Evolutionary conservation across 2,329 filamentous ascomycete genomes (phyloP), one percentile per base, ranked within the genome.

Genomic region (Fusarium dimerum): DNA sequence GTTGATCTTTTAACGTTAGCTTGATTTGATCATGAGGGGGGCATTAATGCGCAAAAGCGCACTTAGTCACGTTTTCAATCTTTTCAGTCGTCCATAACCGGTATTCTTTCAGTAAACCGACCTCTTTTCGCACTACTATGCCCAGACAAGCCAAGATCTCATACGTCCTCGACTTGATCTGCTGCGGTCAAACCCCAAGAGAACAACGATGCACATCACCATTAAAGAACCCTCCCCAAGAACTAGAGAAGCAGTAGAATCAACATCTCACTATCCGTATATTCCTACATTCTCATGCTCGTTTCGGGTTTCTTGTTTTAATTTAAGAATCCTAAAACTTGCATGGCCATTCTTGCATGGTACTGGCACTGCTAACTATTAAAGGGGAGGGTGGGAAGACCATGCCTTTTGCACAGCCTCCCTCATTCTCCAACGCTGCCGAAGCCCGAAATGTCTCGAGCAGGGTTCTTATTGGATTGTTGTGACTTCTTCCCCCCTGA

Each of bases 381-480:
- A 26, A 26, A 26, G 7, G 7, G 20, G 20, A 7, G 20, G 20
- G 20, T 26, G 20, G 20, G 20, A 26, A 26, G 7, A 4, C 20
- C 20, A 26, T 43, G 57, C 56, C 54, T 51, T 57, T 60, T 60
- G 57, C 57, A 60, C 57, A 55, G 57, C 57, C 57, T 54, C 55
- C 57, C 47, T 43, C 45, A 38, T 45, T 48, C 54, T 57, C 50
- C 45, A 50, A 55, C 51, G 36, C 47, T 60, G 54, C 57, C 57
- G 51, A 55, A 48, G 51, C 48, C 54, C 48, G 46, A 55, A 48
- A 47, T 38, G 54, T 50, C 42, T 45, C 48, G 36, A 43, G 38
- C 42, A 40, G n/a, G 17, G 39, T 34, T 51, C 57, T 47, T 52
- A 50, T 46, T 48, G 29, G 36, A 15, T 40, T 32, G 20, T 26